These are phyloP conservation scores for Xylaria sp. DNA, from an alignment of 2,329 filamentous ascomycete genomes.

Conservation along the genomic window DNA sequence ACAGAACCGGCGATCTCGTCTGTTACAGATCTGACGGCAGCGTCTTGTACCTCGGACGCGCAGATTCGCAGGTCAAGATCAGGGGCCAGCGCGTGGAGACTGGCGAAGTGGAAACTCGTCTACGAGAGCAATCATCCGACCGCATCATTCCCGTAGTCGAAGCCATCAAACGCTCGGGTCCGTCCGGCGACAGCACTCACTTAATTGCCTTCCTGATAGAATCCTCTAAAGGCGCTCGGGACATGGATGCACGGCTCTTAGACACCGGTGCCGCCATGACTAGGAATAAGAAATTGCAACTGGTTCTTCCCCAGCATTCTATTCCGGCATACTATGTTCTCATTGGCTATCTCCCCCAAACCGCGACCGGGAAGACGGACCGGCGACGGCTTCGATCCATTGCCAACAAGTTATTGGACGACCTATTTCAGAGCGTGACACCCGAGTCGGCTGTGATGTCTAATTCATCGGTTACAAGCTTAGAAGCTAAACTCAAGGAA, in stretches of 20 bases:
- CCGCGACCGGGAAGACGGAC: constrained; percentile 17
- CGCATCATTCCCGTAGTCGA: constrained; percentile 12
- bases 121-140: constrained; percentile 4
- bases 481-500: constrained; percentile 11
- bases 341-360: constrained; percentile 7
- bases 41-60: constrained; percentile 5
- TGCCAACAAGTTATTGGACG: constrained; percentile 5
- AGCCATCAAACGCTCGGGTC: constrained; percentile 3
- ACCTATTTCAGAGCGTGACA: constrained; percentile 2
- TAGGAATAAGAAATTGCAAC: constrained; percentile 6
- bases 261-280: background rate
- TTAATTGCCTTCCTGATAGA: constrained; percentile 14
- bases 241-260: constrained; percentile 4
- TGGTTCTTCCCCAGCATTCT: constrained; percentile 19
- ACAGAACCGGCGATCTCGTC: constrained; percentile 17
- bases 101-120: constrained; percentile 12
- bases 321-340: constrained; percentile 14
- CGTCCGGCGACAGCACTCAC: background rate
- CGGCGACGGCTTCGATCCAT: constrained; percentile 14
- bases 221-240: background rate
- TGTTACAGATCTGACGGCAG: constrained; percentile 12
- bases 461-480: constrained; percentile 7
- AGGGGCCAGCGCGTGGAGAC: constrained; percentile 17
- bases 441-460: background rate
- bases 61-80: constrained; percentile 21